Percentiles rank a stretch among this genome's conserved stretches.
Conservation (phyloP, 2,329 filamentous ascomycete species). For the Exophiala aquamarina region DNA sequence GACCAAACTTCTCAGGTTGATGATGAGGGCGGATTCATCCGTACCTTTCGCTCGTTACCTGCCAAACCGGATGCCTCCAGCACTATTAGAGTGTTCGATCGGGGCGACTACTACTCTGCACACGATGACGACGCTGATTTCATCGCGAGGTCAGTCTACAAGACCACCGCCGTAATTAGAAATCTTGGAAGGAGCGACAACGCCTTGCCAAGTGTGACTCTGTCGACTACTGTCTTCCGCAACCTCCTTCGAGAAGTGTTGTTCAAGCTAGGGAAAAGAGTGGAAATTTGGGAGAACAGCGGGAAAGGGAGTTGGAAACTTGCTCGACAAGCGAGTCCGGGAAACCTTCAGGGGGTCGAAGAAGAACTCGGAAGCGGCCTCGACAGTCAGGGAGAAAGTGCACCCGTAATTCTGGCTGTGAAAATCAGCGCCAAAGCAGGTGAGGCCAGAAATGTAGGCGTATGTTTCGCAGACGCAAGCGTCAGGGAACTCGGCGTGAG, state of each 20-base stretch:
- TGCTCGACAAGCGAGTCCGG: conserved; percentile 86
- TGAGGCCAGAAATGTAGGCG: conserved; percentile 83
- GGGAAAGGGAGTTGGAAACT: conserved; percentile 85
- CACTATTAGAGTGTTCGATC: conserved; percentile 87
- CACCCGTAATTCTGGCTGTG: conserved; percentile 92
- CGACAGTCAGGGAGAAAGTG: conserved; percentile 51
- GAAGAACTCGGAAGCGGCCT: conserved; percentile 80
- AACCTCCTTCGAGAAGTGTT: conserved; percentile 94
- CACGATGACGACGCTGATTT: conserved; percentile 49
- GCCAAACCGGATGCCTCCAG: conserved; percentile 61
- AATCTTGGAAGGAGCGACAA: conserved; percentile 82
- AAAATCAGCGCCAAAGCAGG: conserved; percentile 86
- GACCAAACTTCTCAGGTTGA: conserved; percentile 65
- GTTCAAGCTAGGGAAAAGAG: conserved; percentile 82
- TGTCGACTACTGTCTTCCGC: conserved; percentile 91
- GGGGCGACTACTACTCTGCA: conserved; percentile 89
- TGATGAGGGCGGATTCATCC: conserved; percentile 95
- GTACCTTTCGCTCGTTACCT: conserved; percentile 87
- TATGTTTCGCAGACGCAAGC: conserved; percentile 96
- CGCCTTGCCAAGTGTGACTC: conserved; percentile 89
- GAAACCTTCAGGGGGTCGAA: conserved; percentile 94
- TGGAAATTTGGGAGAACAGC: conserved; percentile 83
- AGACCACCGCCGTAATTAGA: conserved; percentile 91
- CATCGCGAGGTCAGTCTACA: conserved; percentile 73
- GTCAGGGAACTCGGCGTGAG: conserved; percentile 93